Evolutionary conservation across 2,329 filamentous ascomycete genomes (phyloP).

Genomic region (Pestalotiopsis sp.): DNA sequence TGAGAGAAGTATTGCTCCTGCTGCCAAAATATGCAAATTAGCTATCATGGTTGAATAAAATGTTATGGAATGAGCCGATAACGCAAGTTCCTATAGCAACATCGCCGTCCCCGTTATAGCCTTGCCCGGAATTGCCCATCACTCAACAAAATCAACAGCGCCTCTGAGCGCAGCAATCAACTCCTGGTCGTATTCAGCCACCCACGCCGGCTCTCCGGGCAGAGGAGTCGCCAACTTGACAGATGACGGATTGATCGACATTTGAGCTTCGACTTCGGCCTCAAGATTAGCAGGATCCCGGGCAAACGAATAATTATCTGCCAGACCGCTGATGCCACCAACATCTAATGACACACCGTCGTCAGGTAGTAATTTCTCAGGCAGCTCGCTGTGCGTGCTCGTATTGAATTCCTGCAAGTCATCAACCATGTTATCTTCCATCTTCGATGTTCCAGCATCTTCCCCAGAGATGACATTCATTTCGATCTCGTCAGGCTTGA

Average conservation of each 20-base stretch:
- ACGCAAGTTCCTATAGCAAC: neutral
- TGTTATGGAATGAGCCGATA: neutral
- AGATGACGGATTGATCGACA: neutral
- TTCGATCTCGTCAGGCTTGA: conserved; percentile 18
- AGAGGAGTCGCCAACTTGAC: neutral
- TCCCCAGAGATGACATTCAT: neutral
- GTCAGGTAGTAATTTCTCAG: neutral
- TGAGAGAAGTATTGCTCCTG: neutral
- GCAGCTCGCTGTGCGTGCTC: too few species aligned
- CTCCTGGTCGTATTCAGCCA: conserved; percentile 29
- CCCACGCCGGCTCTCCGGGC: conserved; percentile 27
- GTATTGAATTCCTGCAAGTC: neutral
- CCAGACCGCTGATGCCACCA: too few species aligned
- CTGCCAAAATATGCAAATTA: neutral
- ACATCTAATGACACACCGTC: neutral
- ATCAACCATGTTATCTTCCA: neutral
- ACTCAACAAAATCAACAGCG: conserved; percentile 32
- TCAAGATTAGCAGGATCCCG: neutral
- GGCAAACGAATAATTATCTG: neutral
- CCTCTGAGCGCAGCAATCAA: conserved; percentile 30
- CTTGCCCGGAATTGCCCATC: neutral
- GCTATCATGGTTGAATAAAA: neutral
- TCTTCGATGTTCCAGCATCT: too few species aligned
- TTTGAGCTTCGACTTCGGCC: neutral
- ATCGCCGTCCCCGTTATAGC: neutral